A percentile compares a stretch with the other conserved stretches of the same genome.
phyloP scores from a whole-genome alignment of 2,329 filamentous ascomycete genomes.

The Pseudocercospora pini-densiflorae region DNA sequence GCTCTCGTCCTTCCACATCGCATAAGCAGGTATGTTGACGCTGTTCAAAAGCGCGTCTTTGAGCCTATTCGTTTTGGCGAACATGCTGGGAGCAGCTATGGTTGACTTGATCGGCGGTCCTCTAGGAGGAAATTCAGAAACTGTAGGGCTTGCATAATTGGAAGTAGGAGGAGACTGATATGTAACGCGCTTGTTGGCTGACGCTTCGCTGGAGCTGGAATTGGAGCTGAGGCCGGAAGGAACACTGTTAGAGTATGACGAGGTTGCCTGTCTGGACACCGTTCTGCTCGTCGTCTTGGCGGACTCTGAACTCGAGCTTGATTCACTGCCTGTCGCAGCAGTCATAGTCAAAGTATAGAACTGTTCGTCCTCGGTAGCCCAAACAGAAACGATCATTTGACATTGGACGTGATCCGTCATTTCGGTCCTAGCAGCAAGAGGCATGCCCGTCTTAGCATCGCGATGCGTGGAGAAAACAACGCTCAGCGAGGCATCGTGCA shows the following conservation, averaged over 20 bases:
- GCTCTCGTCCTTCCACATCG: conserved; percentile 80
- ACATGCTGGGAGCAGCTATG: conserved; percentile 65
- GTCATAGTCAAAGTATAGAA: conserved; percentile 80
- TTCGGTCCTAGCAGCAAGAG: conserved; percentile 38
- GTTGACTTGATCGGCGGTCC: conserved; percentile 65
- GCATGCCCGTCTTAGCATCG: conserved; percentile 43
- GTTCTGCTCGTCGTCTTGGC: conserved; percentile 43
- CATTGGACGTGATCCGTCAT: conserved; percentile 56
- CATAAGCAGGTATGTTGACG: conserved; percentile 73
- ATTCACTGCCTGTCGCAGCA: conserved; percentile 47
- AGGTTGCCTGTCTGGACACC: conserved; percentile 48
- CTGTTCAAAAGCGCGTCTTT: conserved; percentile 79
- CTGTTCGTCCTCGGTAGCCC: conserved; percentile 68
- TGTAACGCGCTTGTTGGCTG: conserved; percentile 9
- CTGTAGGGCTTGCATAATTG: conserved; percentile 56
- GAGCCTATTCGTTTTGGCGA: conserved; percentile 74
- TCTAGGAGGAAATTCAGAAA: conserved; percentile 67
- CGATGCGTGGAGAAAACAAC: conserved; percentile 65
- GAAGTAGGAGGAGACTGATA: conserved; percentile 31
- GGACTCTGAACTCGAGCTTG: conserved; percentile 21
- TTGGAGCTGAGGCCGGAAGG: conserved; percentile 44
- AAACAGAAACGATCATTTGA: conserved; percentile 78
- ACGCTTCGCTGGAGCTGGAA: conserved; percentile 42
- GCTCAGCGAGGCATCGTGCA: conserved; percentile 68
- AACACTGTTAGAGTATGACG: conserved; percentile 41